A percentile compares a stretch with the other conserved stretches of the same genome.
phyloP scores from a whole-genome alignment of 2,329 filamentous ascomycete genomes.

The Neofusicoccum kwambonambiense region DNA sequence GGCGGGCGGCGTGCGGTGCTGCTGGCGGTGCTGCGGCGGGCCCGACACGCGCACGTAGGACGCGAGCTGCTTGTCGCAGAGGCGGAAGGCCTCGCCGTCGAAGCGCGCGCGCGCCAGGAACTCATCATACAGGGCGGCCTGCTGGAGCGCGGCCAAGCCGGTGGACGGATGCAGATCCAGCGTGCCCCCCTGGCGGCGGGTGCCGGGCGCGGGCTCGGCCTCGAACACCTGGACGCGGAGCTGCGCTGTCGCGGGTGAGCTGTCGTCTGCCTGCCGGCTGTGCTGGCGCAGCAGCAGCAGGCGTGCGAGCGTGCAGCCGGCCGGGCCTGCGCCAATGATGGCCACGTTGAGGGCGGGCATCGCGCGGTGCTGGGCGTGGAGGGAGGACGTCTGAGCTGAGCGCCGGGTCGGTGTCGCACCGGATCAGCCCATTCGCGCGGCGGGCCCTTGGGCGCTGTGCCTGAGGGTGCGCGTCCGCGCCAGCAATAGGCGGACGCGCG shows the following conservation, averaged over 20 bases:
- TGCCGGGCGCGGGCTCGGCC: constrained; percentile 27
- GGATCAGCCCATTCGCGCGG: no score
- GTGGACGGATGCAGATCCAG: constrained; percentile 42
- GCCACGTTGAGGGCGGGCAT: constrained; percentile 25
- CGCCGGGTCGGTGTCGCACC: not conserved
- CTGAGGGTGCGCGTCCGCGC: no score
- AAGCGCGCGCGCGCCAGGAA: constrained; percentile 52
- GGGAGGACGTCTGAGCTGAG: not conserved
- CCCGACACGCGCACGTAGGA: constrained; percentile 25
- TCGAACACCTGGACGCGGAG: constrained; percentile 34
- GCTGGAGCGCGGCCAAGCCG: constrained; percentile 52
- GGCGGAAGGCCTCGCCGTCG: constrained; percentile 51
- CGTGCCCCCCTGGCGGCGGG: constrained; percentile 36
- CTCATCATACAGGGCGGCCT: constrained; percentile 50
- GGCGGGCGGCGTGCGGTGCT: not conserved
- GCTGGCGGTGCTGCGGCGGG: not conserved
- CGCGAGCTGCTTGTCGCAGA: constrained; percentile 24
- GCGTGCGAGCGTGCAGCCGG: constrained; percentile 27
- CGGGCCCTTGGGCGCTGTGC: no score
- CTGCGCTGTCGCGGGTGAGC: not conserved
- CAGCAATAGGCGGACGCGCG: no score
- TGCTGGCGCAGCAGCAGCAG: constrained; percentile 26
- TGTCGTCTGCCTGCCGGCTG: not conserved
- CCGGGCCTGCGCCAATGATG: constrained; percentile 35
- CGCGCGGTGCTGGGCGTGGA: not conserved